phyloP scores from a whole-genome alignment of 176 grass and related monocot species.

The Oryza brachyantha region DNA sequence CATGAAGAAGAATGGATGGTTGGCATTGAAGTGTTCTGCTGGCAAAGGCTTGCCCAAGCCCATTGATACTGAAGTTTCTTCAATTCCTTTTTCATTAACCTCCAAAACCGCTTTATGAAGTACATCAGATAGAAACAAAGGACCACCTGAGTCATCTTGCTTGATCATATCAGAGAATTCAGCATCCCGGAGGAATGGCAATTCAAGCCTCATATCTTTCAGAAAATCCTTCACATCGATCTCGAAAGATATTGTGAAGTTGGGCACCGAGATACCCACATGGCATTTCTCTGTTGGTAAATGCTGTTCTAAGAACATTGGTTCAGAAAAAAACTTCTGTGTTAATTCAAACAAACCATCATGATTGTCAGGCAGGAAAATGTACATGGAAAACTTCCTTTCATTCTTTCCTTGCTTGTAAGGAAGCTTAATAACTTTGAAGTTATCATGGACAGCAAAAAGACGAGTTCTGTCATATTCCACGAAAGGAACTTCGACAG shows the following conservation, averaged over 20 bases:
- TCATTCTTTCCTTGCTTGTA: constrained; percentile 43
- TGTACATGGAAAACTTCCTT: constrained; percentile 52
- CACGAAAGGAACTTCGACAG: constrained; percentile 39
- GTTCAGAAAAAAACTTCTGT: constrained; percentile 41
- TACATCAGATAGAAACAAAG: constrained; percentile 47
- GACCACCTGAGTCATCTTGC: constrained; percentile 9
- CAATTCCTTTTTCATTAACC: constrained; percentile 36
- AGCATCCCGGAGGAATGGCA: constrained; percentile 44
- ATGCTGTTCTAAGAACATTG: constrained; percentile 36
- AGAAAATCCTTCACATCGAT: constrained; percentile 36
- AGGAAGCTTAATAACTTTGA: constrained; percentile 61
- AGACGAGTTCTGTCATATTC: constrained; percentile 45
- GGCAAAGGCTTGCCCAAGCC: constrained; percentile 37
- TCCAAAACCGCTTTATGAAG: constrained; percentile 50
- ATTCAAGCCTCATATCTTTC: constrained; percentile 46
- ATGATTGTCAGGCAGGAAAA: constrained; percentile 46
- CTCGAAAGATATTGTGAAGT: constrained; percentile 45
- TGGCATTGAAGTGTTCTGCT: constrained; percentile 29
- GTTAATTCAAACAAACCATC: constrained; percentile 56
- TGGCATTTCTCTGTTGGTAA: constrained; percentile 44
- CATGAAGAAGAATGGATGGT: constrained; percentile 54
- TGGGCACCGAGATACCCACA: constrained; percentile 45
- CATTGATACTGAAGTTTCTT: constrained; percentile 18
- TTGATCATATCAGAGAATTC: constrained; percentile 53
- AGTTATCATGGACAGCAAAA: constrained; percentile 38